These are phyloP conservation scores for Cutaneotrichosporon sp. DNA, from an alignment of 1,284 basidiomycete species.

Conservation along the genomic window DNA sequence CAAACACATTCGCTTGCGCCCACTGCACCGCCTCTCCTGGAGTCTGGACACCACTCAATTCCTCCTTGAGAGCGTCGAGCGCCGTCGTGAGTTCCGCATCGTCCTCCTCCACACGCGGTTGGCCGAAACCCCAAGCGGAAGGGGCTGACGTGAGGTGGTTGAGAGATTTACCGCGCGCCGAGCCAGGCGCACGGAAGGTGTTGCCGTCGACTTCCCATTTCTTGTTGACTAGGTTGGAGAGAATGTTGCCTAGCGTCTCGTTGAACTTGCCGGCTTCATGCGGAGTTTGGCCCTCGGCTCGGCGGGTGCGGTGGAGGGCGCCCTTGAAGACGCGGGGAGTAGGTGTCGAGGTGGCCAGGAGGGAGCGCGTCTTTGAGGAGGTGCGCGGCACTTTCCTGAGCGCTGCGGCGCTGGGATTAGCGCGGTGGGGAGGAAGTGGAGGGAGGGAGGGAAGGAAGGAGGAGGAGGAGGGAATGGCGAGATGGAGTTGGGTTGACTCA, in stretches of 20 bases:
- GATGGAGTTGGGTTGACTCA: conserved; percentile 1
- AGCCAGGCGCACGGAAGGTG: not conserved
- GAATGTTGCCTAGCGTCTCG: conserved; percentile 22
- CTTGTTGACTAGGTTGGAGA: not conserved
- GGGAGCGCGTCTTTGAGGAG: not conserved
- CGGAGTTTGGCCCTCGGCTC: conserved; percentile 38
- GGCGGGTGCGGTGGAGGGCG: conserved; percentile 3
- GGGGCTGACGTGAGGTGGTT: conserved; percentile 1
- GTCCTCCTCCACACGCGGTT: conserved; percentile 25
- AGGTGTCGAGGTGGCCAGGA: conserved; percentile 12
- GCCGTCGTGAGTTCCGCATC: conserved; percentile 31
- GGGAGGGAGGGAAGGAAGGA: no score
- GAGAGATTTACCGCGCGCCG: not conserved
- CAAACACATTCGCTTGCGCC: conserved; percentile 69
- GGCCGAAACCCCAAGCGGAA: conserved; percentile 5
- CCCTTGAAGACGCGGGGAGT: conserved; percentile 13
- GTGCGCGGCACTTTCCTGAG: not conserved
- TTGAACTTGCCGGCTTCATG: conserved; percentile 35
- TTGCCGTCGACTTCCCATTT: conserved; percentile 4
- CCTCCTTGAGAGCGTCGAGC: conserved; percentile 72
- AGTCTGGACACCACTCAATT: conserved; percentile 66
- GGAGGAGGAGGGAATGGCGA: not conserved
- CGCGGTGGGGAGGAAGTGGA: not conserved
- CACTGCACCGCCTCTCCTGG: conserved; percentile 74
- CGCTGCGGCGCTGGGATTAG: conserved; percentile 13